Percentiles rank a stretch among this genome's conserved stretches.
phyloP scores from a whole-genome alignment of 768 basidiomycete genomes.

The Dendrothele bispora region DNA sequence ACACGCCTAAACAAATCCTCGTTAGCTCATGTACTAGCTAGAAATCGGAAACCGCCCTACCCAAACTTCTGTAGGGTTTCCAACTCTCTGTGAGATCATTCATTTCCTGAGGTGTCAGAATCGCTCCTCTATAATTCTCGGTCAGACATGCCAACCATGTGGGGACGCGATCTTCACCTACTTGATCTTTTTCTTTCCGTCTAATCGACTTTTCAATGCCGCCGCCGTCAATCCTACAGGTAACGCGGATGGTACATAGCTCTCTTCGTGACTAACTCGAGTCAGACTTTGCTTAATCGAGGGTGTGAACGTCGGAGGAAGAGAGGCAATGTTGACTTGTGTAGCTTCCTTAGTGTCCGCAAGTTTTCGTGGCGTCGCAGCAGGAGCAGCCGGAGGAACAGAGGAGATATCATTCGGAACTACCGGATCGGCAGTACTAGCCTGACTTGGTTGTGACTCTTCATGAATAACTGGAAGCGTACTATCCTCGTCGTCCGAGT shows the following conservation, averaged over 20 bases:
- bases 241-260: conserved; percentile 35
- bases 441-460: conserved; percentile 13
- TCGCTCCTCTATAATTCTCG: conserved; percentile 59
- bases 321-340: conserved; percentile 29
- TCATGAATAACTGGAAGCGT: conserved; percentile 29
- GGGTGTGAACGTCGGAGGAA: conserved; percentile 66
- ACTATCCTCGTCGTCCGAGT: conserved; percentile 21
- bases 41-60: conserved; percentile 33
- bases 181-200: conserved; percentile 75
- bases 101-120: conserved; percentile 84
- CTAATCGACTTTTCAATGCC: conserved; percentile 57
- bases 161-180: conserved; percentile 30
- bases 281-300: conserved; percentile 59
- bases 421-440: conserved; percentile 9
- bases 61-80: conserved; percentile 82
- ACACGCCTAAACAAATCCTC: conserved; percentile 50
- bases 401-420: conserved; percentile 29
- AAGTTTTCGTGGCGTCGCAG: conserved; percentile 20
- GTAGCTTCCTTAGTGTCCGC: conserved; percentile 17
- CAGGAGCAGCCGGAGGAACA: conserved; percentile 31
- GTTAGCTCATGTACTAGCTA: neutral
- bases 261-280: conserved; percentile 28
- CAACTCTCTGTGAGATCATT: conserved; percentile 70
- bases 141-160: conserved; percentile 10
- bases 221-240: conserved; percentile 61